These are phyloP conservation scores for Solanum bulbocastanum DNA, from an alignment of 257 asterid species.

Conservation along the genomic window DNA sequence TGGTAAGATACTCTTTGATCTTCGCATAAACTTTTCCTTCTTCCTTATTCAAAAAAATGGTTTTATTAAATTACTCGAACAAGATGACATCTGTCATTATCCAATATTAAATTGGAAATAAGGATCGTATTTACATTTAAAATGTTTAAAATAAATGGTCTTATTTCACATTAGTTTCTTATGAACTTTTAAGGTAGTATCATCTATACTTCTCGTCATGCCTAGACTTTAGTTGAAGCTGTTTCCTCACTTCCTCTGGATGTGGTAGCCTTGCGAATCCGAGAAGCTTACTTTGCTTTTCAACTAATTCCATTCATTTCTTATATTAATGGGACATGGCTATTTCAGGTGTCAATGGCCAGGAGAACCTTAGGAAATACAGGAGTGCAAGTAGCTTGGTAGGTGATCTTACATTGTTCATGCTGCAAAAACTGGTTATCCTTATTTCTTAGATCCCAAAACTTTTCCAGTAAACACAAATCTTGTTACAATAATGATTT, in stretches of 20 bases:
- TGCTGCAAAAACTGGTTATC: background rate
- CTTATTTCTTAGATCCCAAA: background rate
- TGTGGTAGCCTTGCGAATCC: background rate
- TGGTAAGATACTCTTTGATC: conserved; percentile 40
- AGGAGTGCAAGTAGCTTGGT: conserved; percentile 90
- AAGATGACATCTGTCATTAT: background rate
- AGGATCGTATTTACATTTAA: background rate
- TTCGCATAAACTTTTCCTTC: background rate
- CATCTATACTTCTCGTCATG: background rate
- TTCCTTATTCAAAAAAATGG: background rate
- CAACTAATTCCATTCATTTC: background rate
- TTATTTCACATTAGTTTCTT: background rate
- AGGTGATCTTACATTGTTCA: conserved; percentile 1
- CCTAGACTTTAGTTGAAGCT: background rate
- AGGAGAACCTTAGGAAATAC: conserved; percentile 74
- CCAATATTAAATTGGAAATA: background rate
- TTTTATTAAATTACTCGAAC: background rate
- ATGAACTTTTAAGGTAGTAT: background rate
- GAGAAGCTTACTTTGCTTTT: background rate
- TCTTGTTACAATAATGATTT: background rate
- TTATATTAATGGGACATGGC: background rate
- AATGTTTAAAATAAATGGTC: background rate
- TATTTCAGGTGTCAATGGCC: conserved; percentile 82
- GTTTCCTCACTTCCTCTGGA: background rate
- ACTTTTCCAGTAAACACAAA: background rate